Percentiles rank a stretch among this genome's conserved stretches.
Conservation (phyloP, 495 filamentous ascomycete genomes). For the Beverwykella pulmonaria region DNA sequence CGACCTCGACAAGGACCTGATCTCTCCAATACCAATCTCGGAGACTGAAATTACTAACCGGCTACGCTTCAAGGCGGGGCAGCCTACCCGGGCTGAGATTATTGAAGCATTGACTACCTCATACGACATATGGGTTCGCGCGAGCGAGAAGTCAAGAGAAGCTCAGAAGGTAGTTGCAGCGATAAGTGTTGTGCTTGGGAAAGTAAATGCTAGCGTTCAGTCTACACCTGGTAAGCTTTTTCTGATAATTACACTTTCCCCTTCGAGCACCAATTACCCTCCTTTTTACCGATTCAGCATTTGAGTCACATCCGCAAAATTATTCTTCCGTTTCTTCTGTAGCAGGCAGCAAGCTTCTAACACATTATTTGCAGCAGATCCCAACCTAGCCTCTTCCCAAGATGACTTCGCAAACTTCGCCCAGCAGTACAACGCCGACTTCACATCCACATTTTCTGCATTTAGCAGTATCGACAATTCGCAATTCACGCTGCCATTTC, state of each 20-base stretch:
- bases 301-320: not conserved
- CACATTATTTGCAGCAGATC: not conserved
- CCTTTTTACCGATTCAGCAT: not conserved
- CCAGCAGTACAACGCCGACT: not conserved
- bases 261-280: not conserved
- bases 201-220: not conserved
- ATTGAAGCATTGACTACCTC: constrained; percentile 11
- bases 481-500: constrained; percentile 6
- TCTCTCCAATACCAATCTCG: constrained; percentile 1
- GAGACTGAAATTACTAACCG: not conserved
- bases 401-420: not conserved
- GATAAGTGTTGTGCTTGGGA: constrained; percentile 16
- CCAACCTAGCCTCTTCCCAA: not conserved
- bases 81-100: constrained; percentile 21
- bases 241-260: not conserved
- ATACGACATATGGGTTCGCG: constrained; percentile 14
- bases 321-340: not conserved
- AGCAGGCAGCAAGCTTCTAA: not conserved
- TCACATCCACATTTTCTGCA: not conserved
- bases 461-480: constrained; percentile 7
- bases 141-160: constrained; percentile 20
- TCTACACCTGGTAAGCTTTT: not conserved
- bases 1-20: constrained; percentile 23
- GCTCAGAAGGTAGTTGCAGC: constrained; percentile 20
- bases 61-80: constrained; percentile 6